Conservation (phyloP, 2,329 filamentous ascomycete genomes). For the Pseudopyrenochaeta lycopersici region DNA sequence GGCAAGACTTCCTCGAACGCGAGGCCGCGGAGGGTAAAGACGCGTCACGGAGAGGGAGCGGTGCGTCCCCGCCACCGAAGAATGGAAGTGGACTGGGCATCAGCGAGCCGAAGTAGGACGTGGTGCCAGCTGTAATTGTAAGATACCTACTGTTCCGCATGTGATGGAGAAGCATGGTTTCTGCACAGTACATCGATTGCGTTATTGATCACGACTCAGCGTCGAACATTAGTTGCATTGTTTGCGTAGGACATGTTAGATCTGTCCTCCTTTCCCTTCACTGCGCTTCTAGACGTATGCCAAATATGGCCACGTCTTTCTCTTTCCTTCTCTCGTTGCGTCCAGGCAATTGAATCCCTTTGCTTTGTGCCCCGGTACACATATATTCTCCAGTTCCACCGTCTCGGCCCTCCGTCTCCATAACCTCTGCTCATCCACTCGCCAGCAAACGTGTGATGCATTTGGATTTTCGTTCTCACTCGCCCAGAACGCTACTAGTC, state of each 20-base stretch:
- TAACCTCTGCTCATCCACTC: too few species aligned
- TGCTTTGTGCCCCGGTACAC: too few species aligned
- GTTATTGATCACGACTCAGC: background rate
- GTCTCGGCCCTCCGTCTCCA: too few species aligned
- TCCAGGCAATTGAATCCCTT: too few species aligned
- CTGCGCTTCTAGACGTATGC: background rate
- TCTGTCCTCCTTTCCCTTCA: background rate
- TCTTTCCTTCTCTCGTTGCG: too few species aligned
- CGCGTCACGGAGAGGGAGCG: slow-evolving; percentile 34
- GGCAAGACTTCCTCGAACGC: slow-evolving; percentile 90
- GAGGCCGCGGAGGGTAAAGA: slow-evolving; percentile 62
- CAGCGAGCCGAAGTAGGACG: slow-evolving; percentile 10
- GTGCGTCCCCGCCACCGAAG: slow-evolving; percentile 36
- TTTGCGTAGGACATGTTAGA: background rate
- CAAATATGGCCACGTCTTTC: too few species aligned
- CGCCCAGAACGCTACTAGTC: too few species aligned
- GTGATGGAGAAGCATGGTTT: background rate
- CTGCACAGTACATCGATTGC: background rate
- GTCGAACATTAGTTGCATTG: background rate
- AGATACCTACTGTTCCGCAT: slow-evolving; percentile 10
- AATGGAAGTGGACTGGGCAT: slow-evolving; percentile 36
- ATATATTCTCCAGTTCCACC: too few species aligned
- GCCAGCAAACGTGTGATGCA: too few species aligned
- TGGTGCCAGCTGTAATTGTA: slow-evolving; percentile 24
- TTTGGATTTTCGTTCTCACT: too few species aligned